A percentile compares a stretch with the other conserved stretches of the same genome.
Conservation (phyloP, 768 basidiomycete genomes). For the Mycena maculata region DNA sequence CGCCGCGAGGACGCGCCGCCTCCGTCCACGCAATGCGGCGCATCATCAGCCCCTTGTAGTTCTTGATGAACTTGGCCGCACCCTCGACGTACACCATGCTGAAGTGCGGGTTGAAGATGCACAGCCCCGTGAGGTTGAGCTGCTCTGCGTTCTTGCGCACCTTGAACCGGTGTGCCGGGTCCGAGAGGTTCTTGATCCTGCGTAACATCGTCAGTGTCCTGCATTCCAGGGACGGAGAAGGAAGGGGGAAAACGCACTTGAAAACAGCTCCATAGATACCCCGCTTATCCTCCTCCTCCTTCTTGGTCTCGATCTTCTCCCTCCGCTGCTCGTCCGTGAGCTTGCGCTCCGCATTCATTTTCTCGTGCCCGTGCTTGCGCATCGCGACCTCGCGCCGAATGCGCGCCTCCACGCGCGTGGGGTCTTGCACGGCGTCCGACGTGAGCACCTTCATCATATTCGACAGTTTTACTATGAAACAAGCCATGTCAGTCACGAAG, state of each 20-base stretch:
- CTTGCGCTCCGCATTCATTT: constrained; percentile 93
- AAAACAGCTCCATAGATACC: constrained; percentile 87
- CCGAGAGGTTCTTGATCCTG: constrained; percentile 89
- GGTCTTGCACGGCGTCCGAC: constrained; percentile 96
- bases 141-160: constrained; percentile 97
- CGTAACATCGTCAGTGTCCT: background rate
- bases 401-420: constrained; percentile 95
- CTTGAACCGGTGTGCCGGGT: constrained; percentile 95
- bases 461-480: constrained; percentile 79
- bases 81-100: constrained; percentile 96
- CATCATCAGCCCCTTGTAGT: constrained; percentile 89
- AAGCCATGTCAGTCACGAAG: constrained; percentile 14
- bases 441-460: constrained; percentile 99
- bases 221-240: background rate
- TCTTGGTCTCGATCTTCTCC: constrained; percentile 90
- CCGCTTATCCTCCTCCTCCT: constrained; percentile 87
- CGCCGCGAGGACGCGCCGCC: constrained; percentile 81
- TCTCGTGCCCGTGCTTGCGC: constrained; percentile 90
- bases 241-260: constrained; percentile 70
- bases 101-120: constrained; percentile 91
- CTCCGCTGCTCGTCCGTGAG: constrained; percentile 90
- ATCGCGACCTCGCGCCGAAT: constrained; percentile 93
- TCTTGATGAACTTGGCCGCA: constrained; percentile 83
- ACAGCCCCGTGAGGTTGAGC: constrained; percentile 85
- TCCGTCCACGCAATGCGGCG: constrained; percentile 95